These are phyloP conservation scores for Penicillium sp. DNA, from an alignment of 2,329 filamentous ascomycete species.

Conservation along the genomic window DNA sequence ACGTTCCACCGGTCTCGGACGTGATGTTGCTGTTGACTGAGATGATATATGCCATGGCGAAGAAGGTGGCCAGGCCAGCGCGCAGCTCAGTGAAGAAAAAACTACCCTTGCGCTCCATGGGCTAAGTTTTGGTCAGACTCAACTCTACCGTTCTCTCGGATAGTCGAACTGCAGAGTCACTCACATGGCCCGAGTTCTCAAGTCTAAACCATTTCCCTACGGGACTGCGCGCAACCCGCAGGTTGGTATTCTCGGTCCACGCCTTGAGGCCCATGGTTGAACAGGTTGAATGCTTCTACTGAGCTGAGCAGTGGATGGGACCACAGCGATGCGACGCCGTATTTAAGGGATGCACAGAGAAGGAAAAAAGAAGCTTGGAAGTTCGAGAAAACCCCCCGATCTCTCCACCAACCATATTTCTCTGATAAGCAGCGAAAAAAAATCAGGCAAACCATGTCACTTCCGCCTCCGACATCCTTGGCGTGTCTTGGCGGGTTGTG, in stretches of 20 bases:
- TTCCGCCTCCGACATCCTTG: conserved; percentile 8
- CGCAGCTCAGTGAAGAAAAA: conserved; percentile 79
- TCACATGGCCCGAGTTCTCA: conserved; percentile 76
- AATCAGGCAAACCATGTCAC: conserved; percentile 8
- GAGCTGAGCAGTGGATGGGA: neutral
- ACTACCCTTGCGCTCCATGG: conserved; percentile 66
- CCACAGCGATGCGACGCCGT: conserved; percentile 8
- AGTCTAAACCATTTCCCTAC: conserved; percentile 73
- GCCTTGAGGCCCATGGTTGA: conserved; percentile 13
- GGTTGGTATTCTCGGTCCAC: conserved; percentile 28
- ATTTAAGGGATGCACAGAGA: conserved; percentile 9
- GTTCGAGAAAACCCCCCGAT: conserved; percentile 2
- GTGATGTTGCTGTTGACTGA: conserved; percentile 64
- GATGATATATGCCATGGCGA: conserved; percentile 79
- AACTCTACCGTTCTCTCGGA: neutral
- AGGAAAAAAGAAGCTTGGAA: neutral
- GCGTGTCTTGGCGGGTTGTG: conserved; percentile 11
- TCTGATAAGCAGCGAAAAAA: conserved; percentile 19
- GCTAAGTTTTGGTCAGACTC: conserved; percentile 40
- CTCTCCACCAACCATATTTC: conserved; percentile 14
- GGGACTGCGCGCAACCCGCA: conserved; percentile 56
- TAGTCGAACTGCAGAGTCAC: conserved; percentile 29
- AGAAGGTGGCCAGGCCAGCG: conserved; percentile 74
- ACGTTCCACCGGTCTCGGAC: conserved; percentile 68
- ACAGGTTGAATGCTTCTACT: neutral